phyloP scores from a whole-genome alignment of 371 early-diverging fungal genomes.

The Paraphysoderma sedebokerense region DNA sequence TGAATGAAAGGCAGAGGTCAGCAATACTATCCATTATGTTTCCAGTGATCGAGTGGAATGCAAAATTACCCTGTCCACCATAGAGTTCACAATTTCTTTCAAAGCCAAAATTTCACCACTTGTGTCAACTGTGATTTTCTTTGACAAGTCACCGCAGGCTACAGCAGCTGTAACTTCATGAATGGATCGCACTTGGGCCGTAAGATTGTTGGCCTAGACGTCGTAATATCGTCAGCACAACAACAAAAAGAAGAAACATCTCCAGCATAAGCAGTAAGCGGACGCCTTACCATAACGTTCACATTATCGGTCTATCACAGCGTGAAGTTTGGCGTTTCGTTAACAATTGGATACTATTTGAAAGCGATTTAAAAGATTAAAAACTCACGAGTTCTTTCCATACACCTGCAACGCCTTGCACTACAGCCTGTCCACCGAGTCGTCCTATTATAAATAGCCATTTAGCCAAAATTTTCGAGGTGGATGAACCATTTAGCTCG shows the following conservation, averaged over 20 bases:
- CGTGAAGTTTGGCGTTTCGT: too few species aligned
- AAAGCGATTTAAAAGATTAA: too few species aligned
- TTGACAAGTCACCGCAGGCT: constrained; percentile 18
- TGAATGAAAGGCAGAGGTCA: too few species aligned
- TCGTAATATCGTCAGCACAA: background rate
- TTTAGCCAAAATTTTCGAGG: too few species aligned
- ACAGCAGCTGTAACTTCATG: constrained; percentile 12
- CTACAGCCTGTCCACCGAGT: constrained; percentile 20
- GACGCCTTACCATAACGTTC: constrained; percentile 8
- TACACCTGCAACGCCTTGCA: constrained; percentile 22
- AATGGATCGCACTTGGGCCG: constrained; percentile 18
- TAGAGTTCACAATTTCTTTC: constrained; percentile 21
- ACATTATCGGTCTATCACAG: constrained; percentile 11
- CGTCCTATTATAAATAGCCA: too few species aligned
- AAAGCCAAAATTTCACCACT: constrained; percentile 26
- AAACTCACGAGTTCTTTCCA: constrained; percentile 23
- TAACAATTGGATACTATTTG: too few species aligned
- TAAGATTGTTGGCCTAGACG: constrained; percentile 6
- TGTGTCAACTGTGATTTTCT: constrained; percentile 25
- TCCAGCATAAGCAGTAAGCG: too few species aligned
- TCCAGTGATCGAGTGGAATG: too few species aligned
- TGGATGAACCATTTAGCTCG: too few species aligned
- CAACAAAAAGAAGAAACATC: too few species aligned
- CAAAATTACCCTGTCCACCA: too few species aligned
- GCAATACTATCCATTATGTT: too few species aligned